Base-by-base conservation (phyloP, 2,329 filamentous ascomycete species). In the Thermoascus crustaceus region DNA sequence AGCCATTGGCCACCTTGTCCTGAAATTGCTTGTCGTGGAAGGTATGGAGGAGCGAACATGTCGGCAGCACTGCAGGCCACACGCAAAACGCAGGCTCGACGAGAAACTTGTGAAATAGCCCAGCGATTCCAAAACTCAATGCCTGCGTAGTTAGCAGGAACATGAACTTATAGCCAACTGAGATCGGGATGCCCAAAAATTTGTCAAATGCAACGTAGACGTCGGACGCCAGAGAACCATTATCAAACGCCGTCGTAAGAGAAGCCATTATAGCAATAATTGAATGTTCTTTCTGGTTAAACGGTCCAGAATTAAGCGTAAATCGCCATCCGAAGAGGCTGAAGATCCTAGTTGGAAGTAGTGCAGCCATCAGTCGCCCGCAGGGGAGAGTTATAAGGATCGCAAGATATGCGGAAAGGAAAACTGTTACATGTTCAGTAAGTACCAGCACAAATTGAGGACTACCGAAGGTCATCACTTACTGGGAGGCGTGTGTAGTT, bases 71-170 rank as follows among this genome's bases (percentile, higher is more conserved):
- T 2, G 61, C 58, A 0, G 70, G 72, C 73, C 73, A 75, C 2
- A 75, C 79, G 70, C 83, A 78, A 9, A 78, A 72, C 0, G 76
- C 75, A 3, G 58, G 58, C 18, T 47, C 44, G 1, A 61, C 57
- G 3, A 81, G 56, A 40, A 78, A 77, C 40, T 71, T 71, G 27
- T 77, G 69, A 62, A 80, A 70, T 42, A 80, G 68, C 1, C 78
- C 78, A 0, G 78, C 78, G 35, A 81, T 78, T 0, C 79, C 77
- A 45, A 80, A 80, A 0, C 78, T 73, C 8, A 80, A 65, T n/a
- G 75, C 77, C 48, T 80, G 79, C 2, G 76, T 77, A 3, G 75
- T 79, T 7, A 84, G 65, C 5, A 54, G 39, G 10, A 55, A 47
- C 33, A 51, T 43, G 9, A 54, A 52, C 2, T 47, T 46, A 42